phyloP scores from a whole-genome alignment of 805 yeast species.

The Cyberlindnera suaveolens region DNA sequence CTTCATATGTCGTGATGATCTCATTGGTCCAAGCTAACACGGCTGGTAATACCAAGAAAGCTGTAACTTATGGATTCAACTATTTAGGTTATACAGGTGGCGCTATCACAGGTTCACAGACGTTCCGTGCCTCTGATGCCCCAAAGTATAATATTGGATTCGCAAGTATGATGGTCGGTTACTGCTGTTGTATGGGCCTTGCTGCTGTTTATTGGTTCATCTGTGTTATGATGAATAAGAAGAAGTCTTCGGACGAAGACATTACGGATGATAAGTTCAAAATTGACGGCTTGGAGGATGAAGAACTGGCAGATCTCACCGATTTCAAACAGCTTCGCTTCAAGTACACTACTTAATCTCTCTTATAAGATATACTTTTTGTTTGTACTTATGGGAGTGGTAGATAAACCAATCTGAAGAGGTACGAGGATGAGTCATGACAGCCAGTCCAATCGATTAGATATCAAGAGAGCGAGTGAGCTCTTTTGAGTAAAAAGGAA shows the following conservation, averaged over 20 bases:
- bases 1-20: constrained; percentile 27
- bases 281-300: constrained; percentile 26
- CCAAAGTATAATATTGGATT: constrained; percentile 40
- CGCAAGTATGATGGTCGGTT: constrained; percentile 36
- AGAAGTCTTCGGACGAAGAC: constrained; percentile 14
- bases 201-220: constrained; percentile 28
- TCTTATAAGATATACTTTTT: not conserved
- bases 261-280: constrained; percentile 11
- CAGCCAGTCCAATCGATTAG: too few species aligned
- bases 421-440: too few species aligned
- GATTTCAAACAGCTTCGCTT: constrained; percentile 32
- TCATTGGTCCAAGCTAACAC: constrained; percentile 35
- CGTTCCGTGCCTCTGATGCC: constrained; percentile 36
- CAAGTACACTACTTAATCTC: constrained; percentile 25
- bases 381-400: too few species aligned
- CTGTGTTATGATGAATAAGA: constrained; percentile 28
- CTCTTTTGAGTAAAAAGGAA: too few species aligned
- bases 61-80: constrained; percentile 30
- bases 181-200: constrained; percentile 33
- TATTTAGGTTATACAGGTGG: constrained; percentile 37
- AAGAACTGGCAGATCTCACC: constrained; percentile 33
- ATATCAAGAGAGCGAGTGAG: too few species aligned
- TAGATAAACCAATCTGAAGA: too few species aligned
- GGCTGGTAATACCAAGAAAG: constrained; percentile 41
- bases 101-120: constrained; percentile 41